Evolutionary conservation across 805 yeast species (phyloP).

Genomic region (Ogataea paradorogensis): DNA sequence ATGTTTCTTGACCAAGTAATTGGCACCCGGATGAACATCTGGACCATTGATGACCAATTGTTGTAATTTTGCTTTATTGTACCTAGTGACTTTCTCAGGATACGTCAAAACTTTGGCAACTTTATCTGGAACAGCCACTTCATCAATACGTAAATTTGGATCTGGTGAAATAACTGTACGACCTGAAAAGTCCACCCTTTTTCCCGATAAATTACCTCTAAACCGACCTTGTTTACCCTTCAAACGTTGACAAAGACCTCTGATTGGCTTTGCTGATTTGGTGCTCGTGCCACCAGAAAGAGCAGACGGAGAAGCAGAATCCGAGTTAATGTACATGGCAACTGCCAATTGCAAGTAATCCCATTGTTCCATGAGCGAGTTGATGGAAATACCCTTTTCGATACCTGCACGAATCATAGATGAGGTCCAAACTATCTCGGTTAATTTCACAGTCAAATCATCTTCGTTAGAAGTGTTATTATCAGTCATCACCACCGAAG

Average conservation of each 20-base stretch:
- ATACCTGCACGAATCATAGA: slow-evolving; percentile 91
- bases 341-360: slow-evolving; percentile 92
- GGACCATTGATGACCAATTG: slow-evolving; percentile 80
- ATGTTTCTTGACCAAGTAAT: slow-evolving; percentile 77
- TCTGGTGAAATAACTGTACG: slow-evolving; percentile 99
- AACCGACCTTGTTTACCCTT: slow-evolving; percentile 99
- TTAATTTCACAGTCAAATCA: slow-evolving; percentile 90
- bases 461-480: slow-evolving; percentile 91
- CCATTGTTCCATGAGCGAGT: slow-evolving; percentile 98
- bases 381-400: slow-evolving; percentile 90
- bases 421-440: slow-evolving; percentile 97
- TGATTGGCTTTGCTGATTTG: slow-evolving; percentile 70
- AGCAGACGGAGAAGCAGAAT: slow-evolving; percentile 79
- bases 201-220: slow-evolving; percentile 96
- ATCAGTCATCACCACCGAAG: slow-evolving; percentile 91
- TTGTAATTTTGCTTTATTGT: slow-evolving; percentile 77
- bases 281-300: slow-evolving; percentile 61
- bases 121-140: slow-evolving; percentile 97
- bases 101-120: slow-evolving; percentile 94
- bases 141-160: slow-evolving; percentile 91
- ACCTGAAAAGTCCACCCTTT: slow-evolving; percentile 97
- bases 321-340: slow-evolving; percentile 97
- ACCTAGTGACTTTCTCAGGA: slow-evolving; percentile 91
- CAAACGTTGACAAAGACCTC: slow-evolving; percentile 95
- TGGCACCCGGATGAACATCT: slow-evolving; percentile 91